A percentile compares a stretch with the other conserved stretches of the same genome.
phyloP scores from a whole-genome alignment of 2,329 filamentous ascomycete species.

The Sporothrix globosa region DNA sequence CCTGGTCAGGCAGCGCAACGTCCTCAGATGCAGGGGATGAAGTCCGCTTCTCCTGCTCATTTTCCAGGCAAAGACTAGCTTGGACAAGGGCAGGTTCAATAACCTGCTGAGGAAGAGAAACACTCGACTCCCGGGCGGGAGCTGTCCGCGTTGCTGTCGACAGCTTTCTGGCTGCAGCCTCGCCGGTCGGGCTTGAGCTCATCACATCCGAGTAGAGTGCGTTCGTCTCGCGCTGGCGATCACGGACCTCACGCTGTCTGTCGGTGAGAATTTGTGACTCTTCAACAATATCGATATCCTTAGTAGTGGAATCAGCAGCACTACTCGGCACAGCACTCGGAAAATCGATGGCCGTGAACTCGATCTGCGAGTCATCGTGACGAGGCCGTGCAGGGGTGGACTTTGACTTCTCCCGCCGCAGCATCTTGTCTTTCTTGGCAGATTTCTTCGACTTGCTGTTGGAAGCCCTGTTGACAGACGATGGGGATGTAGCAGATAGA shows the following conservation, averaged over 20 bases:
- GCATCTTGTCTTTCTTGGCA: slow-evolving; percentile 31
- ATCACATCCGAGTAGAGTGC: slow-evolving; percentile 69
- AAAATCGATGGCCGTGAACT: slow-evolving; percentile 71
- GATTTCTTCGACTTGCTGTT: neutral
- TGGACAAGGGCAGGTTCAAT: slow-evolving; percentile 6
- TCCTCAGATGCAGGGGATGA: slow-evolving; percentile 21
- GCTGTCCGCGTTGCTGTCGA: slow-evolving; percentile 17
- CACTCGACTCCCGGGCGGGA: slow-evolving; percentile 2
- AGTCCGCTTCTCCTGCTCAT: slow-evolving; percentile 1
- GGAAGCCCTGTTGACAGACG: slow-evolving; percentile 26
- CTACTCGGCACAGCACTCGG: slow-evolving; percentile 48
- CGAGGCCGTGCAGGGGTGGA: slow-evolving; percentile 56
- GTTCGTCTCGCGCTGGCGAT: slow-evolving; percentile 69
- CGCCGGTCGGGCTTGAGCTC: slow-evolving; percentile 54
- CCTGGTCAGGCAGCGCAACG: slow-evolving; percentile 33
- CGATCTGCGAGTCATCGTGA: slow-evolving; percentile 81
- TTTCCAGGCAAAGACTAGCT: slow-evolving; percentile 29
- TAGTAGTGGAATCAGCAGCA: slow-evolving; percentile 39
- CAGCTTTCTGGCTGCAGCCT: neutral
- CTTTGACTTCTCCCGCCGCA: slow-evolving; percentile 38
- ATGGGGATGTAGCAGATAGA: slow-evolving; percentile 29
- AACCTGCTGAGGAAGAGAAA: slow-evolving; percentile 10
- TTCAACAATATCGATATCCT: neutral
- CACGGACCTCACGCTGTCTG: slow-evolving; percentile 74
- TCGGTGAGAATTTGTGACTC: slow-evolving; percentile 79